phyloP scores from a whole-genome alignment of 2,329 filamentous ascomycete genomes.

The Ascocoryne sarcoides region DNA sequence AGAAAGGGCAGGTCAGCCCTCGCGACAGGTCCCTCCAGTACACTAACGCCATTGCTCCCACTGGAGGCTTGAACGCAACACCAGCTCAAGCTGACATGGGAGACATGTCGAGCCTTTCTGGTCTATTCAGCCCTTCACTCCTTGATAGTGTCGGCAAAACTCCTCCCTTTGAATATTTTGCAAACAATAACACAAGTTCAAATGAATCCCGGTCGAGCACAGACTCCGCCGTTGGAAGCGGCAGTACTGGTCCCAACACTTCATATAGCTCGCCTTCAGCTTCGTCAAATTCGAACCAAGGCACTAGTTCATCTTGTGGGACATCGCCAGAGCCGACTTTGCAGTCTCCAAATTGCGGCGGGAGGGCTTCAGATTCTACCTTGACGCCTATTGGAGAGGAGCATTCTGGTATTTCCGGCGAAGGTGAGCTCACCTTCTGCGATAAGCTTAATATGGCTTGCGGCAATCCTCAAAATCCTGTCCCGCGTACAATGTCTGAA shows the following conservation, averaged over 20 bases:
- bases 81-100: constrained; percentile 16
- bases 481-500: constrained; percentile 37
- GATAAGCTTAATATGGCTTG: constrained; percentile 48
- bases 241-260: constrained; percentile 36
- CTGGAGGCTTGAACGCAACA: constrained; percentile 19
- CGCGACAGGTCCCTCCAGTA: constrained; percentile 20
- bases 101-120: constrained; percentile 46
- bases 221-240: constrained; percentile 22
- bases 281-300: constrained; percentile 52
- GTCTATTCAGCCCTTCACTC: constrained; percentile 50
- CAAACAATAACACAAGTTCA: constrained; percentile 34
- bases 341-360: constrained; percentile 52
- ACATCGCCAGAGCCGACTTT: constrained; percentile 66
- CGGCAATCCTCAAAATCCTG: constrained; percentile 42
- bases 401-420: constrained; percentile 36
- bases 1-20: constrained; percentile 20
- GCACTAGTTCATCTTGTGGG: constrained; percentile 58
- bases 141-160: constrained; percentile 37
- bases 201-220: constrained; percentile 37
- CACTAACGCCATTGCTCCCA: constrained; percentile 31
- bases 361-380: constrained; percentile 52
- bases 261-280: constrained; percentile 57
- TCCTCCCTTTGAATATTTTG: constrained; percentile 32
- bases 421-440: constrained; percentile 45
- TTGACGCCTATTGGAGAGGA: constrained; percentile 60